Conservation (phyloP, 805 yeast species). For the Myxozyma neglecta region DNA sequence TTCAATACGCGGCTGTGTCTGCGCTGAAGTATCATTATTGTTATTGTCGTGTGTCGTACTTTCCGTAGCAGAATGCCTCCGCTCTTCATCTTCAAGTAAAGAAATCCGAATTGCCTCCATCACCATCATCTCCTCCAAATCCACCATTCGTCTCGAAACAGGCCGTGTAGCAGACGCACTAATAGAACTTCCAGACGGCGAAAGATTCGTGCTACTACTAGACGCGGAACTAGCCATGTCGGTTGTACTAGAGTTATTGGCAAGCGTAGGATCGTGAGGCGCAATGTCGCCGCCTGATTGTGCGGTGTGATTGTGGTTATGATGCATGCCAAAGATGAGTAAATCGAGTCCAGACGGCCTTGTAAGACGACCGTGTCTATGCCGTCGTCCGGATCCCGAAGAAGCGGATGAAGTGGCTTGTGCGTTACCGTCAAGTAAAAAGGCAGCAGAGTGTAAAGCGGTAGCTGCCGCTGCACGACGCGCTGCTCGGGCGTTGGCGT, state of each 20-base stretch:
- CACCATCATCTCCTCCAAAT: slow-evolving; percentile 73
- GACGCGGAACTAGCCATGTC: slow-evolving; percentile 1
- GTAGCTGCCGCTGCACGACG: slow-evolving; percentile 91
- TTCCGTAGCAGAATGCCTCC: slow-evolving; percentile 31
- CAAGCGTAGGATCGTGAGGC: neutral
- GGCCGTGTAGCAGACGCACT: slow-evolving; percentile 19
- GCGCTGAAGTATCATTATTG: neutral
- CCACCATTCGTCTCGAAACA: slow-evolving; percentile 37
- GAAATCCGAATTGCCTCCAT: slow-evolving; percentile 80
- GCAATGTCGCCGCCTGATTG: neutral
- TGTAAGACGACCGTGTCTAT: slow-evolving; percentile 28
- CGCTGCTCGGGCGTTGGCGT: slow-evolving; percentile 75
- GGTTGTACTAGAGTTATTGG: neutral
- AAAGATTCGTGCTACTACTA: slow-evolving; percentile 9
- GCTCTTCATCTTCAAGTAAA: slow-evolving; percentile 62
- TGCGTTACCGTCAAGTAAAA: slow-evolving; percentile 47
- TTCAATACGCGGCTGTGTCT: neutral
- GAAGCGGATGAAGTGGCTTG: neutral
- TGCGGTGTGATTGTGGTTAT: neutral
- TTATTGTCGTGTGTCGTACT: too few species aligned
- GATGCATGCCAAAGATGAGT: slow-evolving; percentile 6
- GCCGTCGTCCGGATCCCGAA: slow-evolving; percentile 3
- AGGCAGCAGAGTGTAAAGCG: slow-evolving; percentile 85
- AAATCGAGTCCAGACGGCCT: slow-evolving; percentile 20
- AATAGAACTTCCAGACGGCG: slow-evolving; percentile 4